Evolutionary conservation across 306 rosid species (phyloP).

Genomic region (Cucumis sativus): DNA sequence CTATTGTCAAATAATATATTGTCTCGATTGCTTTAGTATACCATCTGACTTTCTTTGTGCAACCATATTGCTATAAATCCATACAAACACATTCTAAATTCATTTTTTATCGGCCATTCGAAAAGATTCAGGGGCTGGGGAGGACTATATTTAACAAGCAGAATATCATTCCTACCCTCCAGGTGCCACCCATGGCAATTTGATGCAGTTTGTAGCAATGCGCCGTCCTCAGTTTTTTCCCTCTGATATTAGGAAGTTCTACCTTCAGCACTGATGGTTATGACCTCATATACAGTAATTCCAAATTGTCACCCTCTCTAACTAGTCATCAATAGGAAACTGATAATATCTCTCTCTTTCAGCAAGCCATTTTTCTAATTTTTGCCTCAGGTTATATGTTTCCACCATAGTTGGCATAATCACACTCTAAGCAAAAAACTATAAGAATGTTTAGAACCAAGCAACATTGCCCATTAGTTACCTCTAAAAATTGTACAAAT

Average conservation of each 20-base stretch:
- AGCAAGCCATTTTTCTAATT: too few species aligned
- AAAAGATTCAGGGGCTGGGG: constrained; percentile 2
- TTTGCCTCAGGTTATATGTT: too few species aligned
- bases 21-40: neutral
- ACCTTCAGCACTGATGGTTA: neutral
- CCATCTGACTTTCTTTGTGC: constrained; percentile 2
- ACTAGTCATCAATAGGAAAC: neutral
- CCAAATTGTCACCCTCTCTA: neutral
- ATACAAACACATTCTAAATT: neutral
- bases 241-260: neutral
- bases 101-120: neutral
- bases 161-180: neutral
- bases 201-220: neutral
- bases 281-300: neutral
- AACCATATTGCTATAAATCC: constrained; percentile 2
- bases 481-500: too few species aligned
- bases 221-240: neutral
- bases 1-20: neutral
- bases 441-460: too few species aligned
- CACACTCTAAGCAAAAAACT: too few species aligned
- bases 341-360: too few species aligned
- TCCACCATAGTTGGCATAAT: too few species aligned
- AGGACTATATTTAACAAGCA: constrained; percentile 4
- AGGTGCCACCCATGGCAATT: neutral
- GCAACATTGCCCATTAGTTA: too few species aligned